A percentile compares a stretch with the other conserved stretches of the same genome.
These are phyloP conservation scores for Zymoseptoria pseudotritici DNA, from an alignment of 2,329 filamentous ascomycete species.

Conservation along the genomic window DNA sequence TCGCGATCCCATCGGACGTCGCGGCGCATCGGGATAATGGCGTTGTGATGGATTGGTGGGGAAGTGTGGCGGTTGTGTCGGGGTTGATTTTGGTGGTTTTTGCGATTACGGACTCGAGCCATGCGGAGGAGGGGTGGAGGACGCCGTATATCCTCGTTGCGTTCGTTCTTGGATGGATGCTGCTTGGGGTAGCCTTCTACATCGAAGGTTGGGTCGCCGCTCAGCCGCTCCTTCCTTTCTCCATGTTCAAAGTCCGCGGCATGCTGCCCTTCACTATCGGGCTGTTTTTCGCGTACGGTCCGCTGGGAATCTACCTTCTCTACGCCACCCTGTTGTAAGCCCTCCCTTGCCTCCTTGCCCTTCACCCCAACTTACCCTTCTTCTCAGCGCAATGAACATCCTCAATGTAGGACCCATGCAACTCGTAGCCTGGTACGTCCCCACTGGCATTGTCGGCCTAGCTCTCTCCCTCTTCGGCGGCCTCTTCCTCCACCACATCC, in stretches of 20 bases:
- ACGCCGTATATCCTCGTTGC: constrained; percentile 64
- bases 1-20: constrained; percentile 45
- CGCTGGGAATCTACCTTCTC: constrained; percentile 60
- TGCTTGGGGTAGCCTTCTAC: constrained; percentile 57
- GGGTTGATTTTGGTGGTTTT: constrained; percentile 65
- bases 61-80: constrained; percentile 52
- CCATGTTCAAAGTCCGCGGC: constrained; percentile 61
- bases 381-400: constrained; percentile 50
- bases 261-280: constrained; percentile 57
- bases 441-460: constrained; percentile 61
- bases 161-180: constrained; percentile 54
- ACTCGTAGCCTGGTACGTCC: constrained; percentile 61
- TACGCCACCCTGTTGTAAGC: constrained; percentile 62
- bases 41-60: constrained; percentile 63
- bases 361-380: background rate
- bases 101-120: constrained; percentile 64
- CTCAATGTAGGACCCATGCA: constrained; percentile 54
- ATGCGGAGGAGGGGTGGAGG: constrained; percentile 62
- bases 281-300: constrained; percentile 61
- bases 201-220: constrained; percentile 64
- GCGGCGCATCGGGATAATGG: constrained; percentile 30
- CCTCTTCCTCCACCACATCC: constrained; percentile 58
- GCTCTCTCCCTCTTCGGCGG: constrained; percentile 57
- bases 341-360: background rate
- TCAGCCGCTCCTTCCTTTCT: constrained; percentile 61